A percentile compares a stretch with the other conserved stretches of the same genome.
Evolutionary conservation across 768 basidiomycete species (phyloP).

Genomic region (Clavaria fumosa): DNA sequence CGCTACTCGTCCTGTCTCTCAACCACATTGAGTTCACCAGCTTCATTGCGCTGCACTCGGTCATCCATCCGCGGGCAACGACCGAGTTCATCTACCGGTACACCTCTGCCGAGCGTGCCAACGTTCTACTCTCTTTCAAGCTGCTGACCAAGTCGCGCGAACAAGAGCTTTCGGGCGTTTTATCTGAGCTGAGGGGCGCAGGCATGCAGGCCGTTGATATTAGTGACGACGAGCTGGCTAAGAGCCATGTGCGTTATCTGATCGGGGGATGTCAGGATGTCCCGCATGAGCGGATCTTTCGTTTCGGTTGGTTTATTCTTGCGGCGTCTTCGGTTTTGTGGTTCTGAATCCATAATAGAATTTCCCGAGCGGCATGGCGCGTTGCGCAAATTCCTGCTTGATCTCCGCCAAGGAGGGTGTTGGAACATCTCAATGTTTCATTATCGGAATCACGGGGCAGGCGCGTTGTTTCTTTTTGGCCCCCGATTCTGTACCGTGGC

Average conservation of each 20-base stretch:
- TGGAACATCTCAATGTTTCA: conserved; percentile 98
- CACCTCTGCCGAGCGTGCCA: conserved; percentile 54
- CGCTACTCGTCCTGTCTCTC: no score
- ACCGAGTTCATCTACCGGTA: conserved; percentile 96
- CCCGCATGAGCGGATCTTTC: conserved; percentile 73
- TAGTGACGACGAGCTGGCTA: conserved; percentile 90
- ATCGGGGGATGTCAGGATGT: conserved; percentile 74
- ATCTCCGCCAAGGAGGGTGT: conserved; percentile 43
- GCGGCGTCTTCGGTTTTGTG: conserved; percentile 2
- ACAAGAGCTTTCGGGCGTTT: conserved; percentile 48
- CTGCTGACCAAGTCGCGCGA: conserved; percentile 44
- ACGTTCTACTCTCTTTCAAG: conserved; percentile 85
- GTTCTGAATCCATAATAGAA: conserved; percentile 30
- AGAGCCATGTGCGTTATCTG: conserved; percentile 89
- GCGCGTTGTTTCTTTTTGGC: conserved; percentile 27
- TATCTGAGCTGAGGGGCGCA: conserved; percentile 40
- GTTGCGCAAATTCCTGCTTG: conserved; percentile 76
- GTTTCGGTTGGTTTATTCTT: conserved; percentile 58
- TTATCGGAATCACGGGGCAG: conserved; percentile 94
- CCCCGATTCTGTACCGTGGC: not conserved
- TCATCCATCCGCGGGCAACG: conserved; percentile 81
- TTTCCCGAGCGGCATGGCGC: conserved; percentile 94
- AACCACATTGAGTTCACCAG: conserved; percentile 23
- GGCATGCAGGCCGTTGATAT: conserved; percentile 84
- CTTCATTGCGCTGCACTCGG: conserved; percentile 72